phyloP scores from a whole-genome alignment of 257 asterid species.

The Primulina huaijiensis region DNA sequence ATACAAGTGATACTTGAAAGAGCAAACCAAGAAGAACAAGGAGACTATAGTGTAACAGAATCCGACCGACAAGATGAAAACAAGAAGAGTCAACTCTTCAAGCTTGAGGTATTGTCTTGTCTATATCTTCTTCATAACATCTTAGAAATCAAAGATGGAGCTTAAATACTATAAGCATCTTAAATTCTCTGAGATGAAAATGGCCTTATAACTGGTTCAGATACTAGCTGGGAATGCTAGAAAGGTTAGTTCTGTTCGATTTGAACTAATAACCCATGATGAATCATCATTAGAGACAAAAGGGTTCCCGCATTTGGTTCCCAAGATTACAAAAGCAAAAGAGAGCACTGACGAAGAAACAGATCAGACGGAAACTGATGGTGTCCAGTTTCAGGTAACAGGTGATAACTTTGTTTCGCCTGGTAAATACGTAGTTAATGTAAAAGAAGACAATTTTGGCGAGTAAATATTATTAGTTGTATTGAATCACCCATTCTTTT shows the following conservation, averaged over 20 bases:
- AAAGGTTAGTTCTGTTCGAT: conserved; percentile 91
- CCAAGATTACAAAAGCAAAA: conserved; percentile 66
- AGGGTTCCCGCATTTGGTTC: conserved; percentile 49
- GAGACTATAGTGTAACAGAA: conserved; percentile 54
- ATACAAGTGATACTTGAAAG: conserved; percentile 79
- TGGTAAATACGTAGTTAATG: conserved; percentile 37
- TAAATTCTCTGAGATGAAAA: background rate
- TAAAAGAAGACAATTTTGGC: conserved; percentile 51
- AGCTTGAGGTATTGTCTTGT: conserved; percentile 69
- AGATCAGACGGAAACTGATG: conserved; percentile 36
- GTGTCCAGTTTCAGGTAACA: conserved; percentile 31
- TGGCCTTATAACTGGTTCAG: conserved; percentile 39
- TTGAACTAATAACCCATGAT: conserved; percentile 62
- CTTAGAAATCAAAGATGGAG: background rate
- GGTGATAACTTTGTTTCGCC: conserved; percentile 36
- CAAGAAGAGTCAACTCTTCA: conserved; percentile 64
- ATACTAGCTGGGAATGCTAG: conserved; percentile 93
- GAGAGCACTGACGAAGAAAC: conserved; percentile 39
- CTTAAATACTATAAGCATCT: background rate
- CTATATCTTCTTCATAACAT: background rate
- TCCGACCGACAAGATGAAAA: conserved; percentile 59
- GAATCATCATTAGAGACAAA: conserved; percentile 43
- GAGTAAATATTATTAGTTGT: conserved; percentile 25
- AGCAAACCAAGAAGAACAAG: conserved; percentile 61
- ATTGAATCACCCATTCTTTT: conserved; percentile 17